Conservation (phyloP, 2,329 filamentous ascomycete genomes). For the Fusarium brachygibbosum region DNA sequence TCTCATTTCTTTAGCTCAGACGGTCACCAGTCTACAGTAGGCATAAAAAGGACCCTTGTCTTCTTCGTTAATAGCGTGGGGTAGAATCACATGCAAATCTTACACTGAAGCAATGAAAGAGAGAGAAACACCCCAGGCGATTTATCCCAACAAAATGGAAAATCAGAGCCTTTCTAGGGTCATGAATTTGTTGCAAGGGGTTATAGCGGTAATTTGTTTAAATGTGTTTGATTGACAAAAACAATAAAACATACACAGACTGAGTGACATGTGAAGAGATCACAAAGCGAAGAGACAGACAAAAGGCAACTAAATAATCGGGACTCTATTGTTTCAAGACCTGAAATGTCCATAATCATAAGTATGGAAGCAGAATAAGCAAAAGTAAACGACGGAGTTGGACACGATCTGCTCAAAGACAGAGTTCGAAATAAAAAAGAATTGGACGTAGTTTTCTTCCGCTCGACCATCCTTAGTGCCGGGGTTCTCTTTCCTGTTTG, state of each 20-base stretch:
- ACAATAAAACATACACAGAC: background rate
- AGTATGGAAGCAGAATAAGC: background rate
- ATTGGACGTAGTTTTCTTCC: background rate
- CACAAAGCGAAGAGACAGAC: too few relatives aligned
- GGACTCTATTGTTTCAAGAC: background rate
- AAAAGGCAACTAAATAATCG: background rate
- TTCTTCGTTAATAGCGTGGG: slow-evolving; percentile 30
- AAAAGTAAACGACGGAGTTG: background rate
- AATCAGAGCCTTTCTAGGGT: background rate
- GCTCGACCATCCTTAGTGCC: background rate
- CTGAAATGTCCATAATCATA: too few relatives aligned
- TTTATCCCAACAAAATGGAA: slow-evolving; percentile 23
- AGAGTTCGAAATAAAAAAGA: background rate
- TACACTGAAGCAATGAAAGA: background rate
- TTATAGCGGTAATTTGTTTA: slow-evolving; percentile 5
- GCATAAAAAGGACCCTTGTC: slow-evolving; percentile 26
- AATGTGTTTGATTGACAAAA: slow-evolving; percentile 12
- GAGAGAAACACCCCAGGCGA: slow-evolving; percentile 13
- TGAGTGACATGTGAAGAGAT: background rate
- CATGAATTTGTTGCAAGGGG: slow-evolving; percentile 2
- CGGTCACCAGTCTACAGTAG: background rate
- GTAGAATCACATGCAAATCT: slow-evolving; percentile 42
- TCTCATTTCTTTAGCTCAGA: slow-evolving; percentile 27
- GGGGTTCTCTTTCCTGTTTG: background rate
- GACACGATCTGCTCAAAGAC: background rate